Conservation (phyloP, 2,329 filamentous ascomycete species). For the Xylariaceae sp. region DNA sequence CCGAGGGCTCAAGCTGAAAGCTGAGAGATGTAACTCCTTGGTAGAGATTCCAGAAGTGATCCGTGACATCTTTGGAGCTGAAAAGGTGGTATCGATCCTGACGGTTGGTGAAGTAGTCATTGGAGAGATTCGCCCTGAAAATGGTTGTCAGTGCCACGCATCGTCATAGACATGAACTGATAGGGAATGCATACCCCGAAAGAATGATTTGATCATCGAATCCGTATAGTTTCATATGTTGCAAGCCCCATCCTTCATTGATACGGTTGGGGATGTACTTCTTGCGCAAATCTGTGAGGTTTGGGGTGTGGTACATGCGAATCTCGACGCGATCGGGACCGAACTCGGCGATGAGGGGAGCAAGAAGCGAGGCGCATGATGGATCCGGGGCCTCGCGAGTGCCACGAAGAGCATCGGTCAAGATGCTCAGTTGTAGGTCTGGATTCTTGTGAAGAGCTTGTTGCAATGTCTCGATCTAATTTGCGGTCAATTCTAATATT, state of each 20-base stretch:
- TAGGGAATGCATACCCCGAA: constrained; percentile 59
- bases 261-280: constrained; percentile 80
- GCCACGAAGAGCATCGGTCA: constrained; percentile 87
- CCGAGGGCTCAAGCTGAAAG: constrained; percentile 68
- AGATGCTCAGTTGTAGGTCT: constrained; percentile 74
- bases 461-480: constrained; percentile 69
- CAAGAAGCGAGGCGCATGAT: constrained; percentile 84
- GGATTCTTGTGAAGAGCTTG: constrained; percentile 72
- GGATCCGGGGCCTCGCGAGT: constrained; percentile 84
- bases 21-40: constrained; percentile 73
- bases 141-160: too few species aligned
- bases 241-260: constrained; percentile 96
- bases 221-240: constrained; percentile 99
- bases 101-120: constrained; percentile 93
- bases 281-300: constrained; percentile 83
- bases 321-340: constrained; percentile 81
- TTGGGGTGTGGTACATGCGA: constrained; percentile 97
- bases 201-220: constrained; percentile 94
- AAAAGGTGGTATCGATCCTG: constrained; percentile 95
- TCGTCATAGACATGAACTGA: neutral
- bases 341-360: constrained; percentile 79
- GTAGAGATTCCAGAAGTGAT: constrained; percentile 79
- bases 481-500: constrained; percentile 14
- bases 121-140: constrained; percentile 75
- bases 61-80: constrained; percentile 69